These are phyloP conservation scores for Collariella sp. DNA, from an alignment of 495 filamentous ascomycete species.

Conservation along the genomic window DNA sequence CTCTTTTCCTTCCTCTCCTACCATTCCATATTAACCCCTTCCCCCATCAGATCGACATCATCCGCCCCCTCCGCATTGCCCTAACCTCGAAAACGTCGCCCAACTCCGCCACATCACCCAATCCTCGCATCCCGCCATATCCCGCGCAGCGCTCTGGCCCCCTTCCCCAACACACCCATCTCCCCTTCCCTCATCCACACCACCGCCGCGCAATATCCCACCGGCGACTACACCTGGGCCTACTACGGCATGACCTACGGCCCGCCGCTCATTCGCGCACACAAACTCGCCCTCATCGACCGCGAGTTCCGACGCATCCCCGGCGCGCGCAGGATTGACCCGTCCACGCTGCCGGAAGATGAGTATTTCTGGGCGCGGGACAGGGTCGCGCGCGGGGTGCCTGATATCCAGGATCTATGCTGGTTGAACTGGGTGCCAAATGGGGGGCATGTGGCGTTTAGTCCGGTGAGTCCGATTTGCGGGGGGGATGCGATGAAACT, in stretches of 20 bases:
- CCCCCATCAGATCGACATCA: constrained; percentile 33
- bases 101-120: constrained; percentile 48
- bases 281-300: constrained; percentile 40
- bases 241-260: constrained; percentile 51
- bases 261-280: constrained; percentile 33
- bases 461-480: constrained; percentile 46
- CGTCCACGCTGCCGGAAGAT: constrained; percentile 28
- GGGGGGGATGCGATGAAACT: constrained; percentile 41
- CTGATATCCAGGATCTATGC: constrained; percentile 41
- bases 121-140: no score
- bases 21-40: no score
- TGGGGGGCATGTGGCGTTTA: constrained; percentile 48
- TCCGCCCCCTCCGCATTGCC: constrained; percentile 42
- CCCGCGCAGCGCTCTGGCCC: constrained; percentile 31
- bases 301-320: constrained; percentile 36
- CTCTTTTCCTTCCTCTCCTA: no score
- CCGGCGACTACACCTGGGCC: constrained; percentile 43
- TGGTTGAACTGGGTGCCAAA: constrained; percentile 54
- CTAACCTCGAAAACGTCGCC: constrained; percentile 49
- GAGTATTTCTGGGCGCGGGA: constrained; percentile 30
- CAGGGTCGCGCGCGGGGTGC: constrained; percentile 33
- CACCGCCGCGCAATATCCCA: constrained; percentile 29
- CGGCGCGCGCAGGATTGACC: constrained; percentile 40
- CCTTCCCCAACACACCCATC: constrained; percentile 33
- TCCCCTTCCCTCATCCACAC: constrained; percentile 32